These are phyloP conservation scores for Rostrohypoxylon terebratum DNA, from an alignment of 495 filamentous ascomycete genomes.

Conservation along the genomic window DNA sequence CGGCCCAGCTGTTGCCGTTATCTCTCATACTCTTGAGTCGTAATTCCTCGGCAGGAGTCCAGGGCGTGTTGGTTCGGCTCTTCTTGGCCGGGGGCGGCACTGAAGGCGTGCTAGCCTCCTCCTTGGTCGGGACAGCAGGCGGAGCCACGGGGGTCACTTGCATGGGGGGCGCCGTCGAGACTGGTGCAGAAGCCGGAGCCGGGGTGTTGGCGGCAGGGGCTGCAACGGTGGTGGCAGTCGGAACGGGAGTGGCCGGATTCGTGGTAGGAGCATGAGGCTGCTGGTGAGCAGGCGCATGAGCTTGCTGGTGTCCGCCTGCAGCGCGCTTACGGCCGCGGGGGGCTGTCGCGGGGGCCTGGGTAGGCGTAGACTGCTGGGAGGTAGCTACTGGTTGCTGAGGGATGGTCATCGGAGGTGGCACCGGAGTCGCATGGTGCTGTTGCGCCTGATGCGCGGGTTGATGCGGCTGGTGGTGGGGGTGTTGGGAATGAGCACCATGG, in stretches of 20 bases:
- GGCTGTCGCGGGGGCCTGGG: slow-evolving; percentile 51
- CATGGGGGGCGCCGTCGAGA: slow-evolving; percentile 50
- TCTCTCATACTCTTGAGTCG: slow-evolving; percentile 93
- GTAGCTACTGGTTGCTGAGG: slow-evolving; percentile 47
- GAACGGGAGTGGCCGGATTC: slow-evolving; percentile 39
- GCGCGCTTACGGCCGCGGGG: slow-evolving; percentile 45
- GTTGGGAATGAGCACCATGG: slow-evolving; percentile 43
- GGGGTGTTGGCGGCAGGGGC: slow-evolving; percentile 43
- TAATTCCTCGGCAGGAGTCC: slow-evolving; percentile 95
- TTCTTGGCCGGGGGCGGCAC: slow-evolving; percentile 80
- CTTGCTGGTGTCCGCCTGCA: slow-evolving; percentile 43
- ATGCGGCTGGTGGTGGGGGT: slow-evolving; percentile 50
- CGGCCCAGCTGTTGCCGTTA: slow-evolving; percentile 91
- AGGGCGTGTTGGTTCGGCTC: slow-evolving; percentile 95
- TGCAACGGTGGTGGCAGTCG: slow-evolving; percentile 37
- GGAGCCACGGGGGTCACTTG: slow-evolving; percentile 49
- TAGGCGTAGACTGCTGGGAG: slow-evolving; percentile 57
- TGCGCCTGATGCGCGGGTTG: slow-evolving; percentile 47
- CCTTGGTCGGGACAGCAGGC: slow-evolving; percentile 48
- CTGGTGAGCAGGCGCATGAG: slow-evolving; percentile 40
- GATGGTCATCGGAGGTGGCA: slow-evolving; percentile 56
- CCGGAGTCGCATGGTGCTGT: slow-evolving; percentile 55
- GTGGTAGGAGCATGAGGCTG: slow-evolving; percentile 44
- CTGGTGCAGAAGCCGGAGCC: slow-evolving; percentile 41
- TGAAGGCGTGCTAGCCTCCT: slow-evolving; percentile 47